Evolutionary conservation across 768 basidiomycete genomes (phyloP), one percentile per base, ranked within the genome.

Genomic region (Phylloporus scabripes): DNA sequence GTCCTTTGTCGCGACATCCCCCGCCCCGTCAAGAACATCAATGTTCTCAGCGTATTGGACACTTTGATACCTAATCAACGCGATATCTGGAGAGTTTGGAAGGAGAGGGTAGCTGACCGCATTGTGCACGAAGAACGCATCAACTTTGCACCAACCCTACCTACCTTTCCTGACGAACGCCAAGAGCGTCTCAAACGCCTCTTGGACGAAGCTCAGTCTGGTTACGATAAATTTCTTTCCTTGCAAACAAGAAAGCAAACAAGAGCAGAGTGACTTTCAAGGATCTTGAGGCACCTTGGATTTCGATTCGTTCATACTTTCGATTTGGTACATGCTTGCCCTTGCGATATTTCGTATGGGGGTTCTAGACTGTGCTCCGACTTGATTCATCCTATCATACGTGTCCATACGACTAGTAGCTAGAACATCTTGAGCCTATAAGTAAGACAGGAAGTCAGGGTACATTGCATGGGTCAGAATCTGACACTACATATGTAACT

Each of bases 61-160:
- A 47, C 34, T 5, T 12, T 50, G 34, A 52, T 58, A 8, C 59
- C 50, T 6, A 38, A 60, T 15, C 50, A 49, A 34, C 49, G 52
- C 18, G 52, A 57, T n/a, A 7, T 57, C 29, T 52, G 58, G 49
- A 49, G 36, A 7, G 50, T 26, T 5, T 61, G 53, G 51, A 60
- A 61, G 42, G 24, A 49, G 10, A 48, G 52, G 20, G 55, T 60
- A 0, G 52, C 59, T 2, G 58, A 60, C 47, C 55, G 52, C 21
- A 50, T 60, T 24, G 28, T 12, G 21, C 40, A 58, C 44, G 59
- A 60, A 20, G 41, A 26, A 11, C 5, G 6, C 2, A 49, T 57
- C 5, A n/a, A 7, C 15, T 60, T 56, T 45, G 32, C 51, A 5
- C 58, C 54, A 8, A 60, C 51, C 4, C 51, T 54, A 42, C 52